Percentiles rank a stretch among this genome's conserved stretches.
phyloP scores from a whole-genome alignment of 352 stramenopile species.

The Pythium brassicae region DNA sequence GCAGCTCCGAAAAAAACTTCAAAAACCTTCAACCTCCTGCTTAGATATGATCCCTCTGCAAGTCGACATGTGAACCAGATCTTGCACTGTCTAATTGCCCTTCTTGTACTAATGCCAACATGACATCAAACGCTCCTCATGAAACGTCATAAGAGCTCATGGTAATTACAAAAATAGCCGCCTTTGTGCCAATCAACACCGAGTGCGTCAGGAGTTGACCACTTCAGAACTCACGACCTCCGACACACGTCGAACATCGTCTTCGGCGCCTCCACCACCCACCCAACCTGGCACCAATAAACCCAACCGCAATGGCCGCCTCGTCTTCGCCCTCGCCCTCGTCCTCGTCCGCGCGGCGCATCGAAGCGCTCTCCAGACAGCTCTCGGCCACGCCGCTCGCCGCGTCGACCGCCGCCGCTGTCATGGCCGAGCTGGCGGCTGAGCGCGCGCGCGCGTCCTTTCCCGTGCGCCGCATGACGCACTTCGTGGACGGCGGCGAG shows the following conservation, averaged over 20 bases:
- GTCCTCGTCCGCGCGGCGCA: slow-evolving; percentile 28
- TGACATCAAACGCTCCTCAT: too few relatives aligned
- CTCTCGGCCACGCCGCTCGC: slow-evolving; percentile 22
- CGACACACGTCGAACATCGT: not conserved
- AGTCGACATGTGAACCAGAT: too few relatives aligned
- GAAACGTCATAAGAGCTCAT: too few relatives aligned
- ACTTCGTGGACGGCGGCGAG: slow-evolving; percentile 53
- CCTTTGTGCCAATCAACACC: too few relatives aligned
- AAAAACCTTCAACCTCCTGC: too few relatives aligned
- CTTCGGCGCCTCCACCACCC: not conserved
- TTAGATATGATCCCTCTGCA: too few relatives aligned
- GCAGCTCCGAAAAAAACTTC: too few relatives aligned
- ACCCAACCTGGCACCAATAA: not conserved
- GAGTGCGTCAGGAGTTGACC: too few relatives aligned
- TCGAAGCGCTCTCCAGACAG: slow-evolving; percentile 50
- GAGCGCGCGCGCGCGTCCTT: slow-evolving; percentile 52
- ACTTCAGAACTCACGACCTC: not conserved
- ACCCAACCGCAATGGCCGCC: slow-evolving; percentile 28
- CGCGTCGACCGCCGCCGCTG: slow-evolving; percentile 34
- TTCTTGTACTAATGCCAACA: too few relatives aligned
- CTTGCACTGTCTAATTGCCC: too few relatives aligned
- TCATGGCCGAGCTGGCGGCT: slow-evolving; percentile 38
- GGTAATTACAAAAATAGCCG: too few relatives aligned
- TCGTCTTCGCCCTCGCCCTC: slow-evolving; percentile 19
- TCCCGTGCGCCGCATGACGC: slow-evolving; percentile 45